Conservation (phyloP, 2,329 filamentous ascomycete species). For the Pezicula rhizophila region DNA sequence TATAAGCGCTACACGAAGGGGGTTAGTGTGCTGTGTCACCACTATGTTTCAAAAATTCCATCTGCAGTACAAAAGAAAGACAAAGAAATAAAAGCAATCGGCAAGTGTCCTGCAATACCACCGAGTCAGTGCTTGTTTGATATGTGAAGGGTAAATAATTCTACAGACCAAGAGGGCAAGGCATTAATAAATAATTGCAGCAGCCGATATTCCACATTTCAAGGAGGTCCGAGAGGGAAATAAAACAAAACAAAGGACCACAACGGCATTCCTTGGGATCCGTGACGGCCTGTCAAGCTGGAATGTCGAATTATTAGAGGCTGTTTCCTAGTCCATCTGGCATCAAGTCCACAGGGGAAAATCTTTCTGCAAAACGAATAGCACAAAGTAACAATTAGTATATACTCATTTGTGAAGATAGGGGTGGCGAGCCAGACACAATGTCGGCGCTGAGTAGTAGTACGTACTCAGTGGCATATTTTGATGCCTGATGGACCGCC, state of each 20-base stretch:
- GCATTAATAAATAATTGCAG: not conserved
- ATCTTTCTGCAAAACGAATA: conserved; percentile 17
- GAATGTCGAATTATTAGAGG: not conserved
- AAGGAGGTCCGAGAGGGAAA: not conserved
- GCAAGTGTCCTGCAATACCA: conserved; percentile 8
- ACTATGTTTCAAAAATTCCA: conserved; percentile 12
- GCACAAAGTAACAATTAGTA: conserved; percentile 22
- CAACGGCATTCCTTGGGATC: not conserved
- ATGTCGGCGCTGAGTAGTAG: conserved; percentile 21
- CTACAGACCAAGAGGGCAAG: conserved; percentile 10
- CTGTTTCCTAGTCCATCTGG: not conserved
- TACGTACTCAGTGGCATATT: conserved; percentile 27
- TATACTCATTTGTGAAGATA: conserved; percentile 16
- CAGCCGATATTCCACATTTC: not conserved
- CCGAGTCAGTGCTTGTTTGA: conserved; percentile 12
- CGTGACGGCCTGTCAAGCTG: no score
- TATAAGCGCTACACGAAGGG: conserved; percentile 23
- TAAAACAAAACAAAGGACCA: conserved; percentile 4
- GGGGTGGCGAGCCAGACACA: conserved; percentile 19
- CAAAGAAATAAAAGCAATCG: conserved; percentile 4
- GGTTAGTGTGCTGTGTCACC: conserved; percentile 28
- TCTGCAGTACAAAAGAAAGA: conserved; percentile 10
- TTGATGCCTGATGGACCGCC: conserved; percentile 19
- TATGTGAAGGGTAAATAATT: not conserved
- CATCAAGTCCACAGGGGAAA: conserved; percentile 3